phyloP scores from a whole-genome alignment of 768 basidiomycete genomes.

The Lactarius hatsudake region DNA sequence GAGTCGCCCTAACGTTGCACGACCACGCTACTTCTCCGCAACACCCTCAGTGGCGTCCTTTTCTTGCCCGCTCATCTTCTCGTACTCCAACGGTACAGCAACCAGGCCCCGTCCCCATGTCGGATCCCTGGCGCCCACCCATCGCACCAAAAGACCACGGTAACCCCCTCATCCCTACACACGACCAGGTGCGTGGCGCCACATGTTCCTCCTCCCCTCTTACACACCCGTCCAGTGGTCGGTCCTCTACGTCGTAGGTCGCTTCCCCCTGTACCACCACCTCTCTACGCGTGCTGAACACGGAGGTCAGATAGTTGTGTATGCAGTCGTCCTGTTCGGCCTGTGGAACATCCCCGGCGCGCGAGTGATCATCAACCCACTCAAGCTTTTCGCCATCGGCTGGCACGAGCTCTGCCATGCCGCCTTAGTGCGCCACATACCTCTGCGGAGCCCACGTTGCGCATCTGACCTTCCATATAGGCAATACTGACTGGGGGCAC shows the following conservation, averaged over 20 bases:
- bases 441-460: neutral
- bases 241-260: slow-evolving; percentile 68
- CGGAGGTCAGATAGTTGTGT: slow-evolving; percentile 65
- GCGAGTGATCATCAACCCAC: slow-evolving; percentile 73
- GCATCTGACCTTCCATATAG: slow-evolving; percentile 37
- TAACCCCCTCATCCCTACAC: slow-evolving; percentile 16
- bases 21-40: slow-evolving; percentile 1
- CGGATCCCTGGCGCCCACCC: slow-evolving; percentile 9
- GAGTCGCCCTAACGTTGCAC: neutral
- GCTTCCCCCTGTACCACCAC: no score
- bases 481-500: slow-evolving; percentile 77
- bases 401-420: slow-evolving; percentile 90
- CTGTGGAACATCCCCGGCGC: slow-evolving; percentile 85
- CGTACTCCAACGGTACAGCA: neutral
- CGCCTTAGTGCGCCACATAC: slow-evolving; percentile 51
- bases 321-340: slow-evolving; percentile 82
- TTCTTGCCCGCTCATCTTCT: neutral
- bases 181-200: slow-evolving; percentile 23
- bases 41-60: slow-evolving; percentile 11
- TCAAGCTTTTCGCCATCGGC: slow-evolving; percentile 85
- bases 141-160: slow-evolving; percentile 4
- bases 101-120: slow-evolving; percentile 10
- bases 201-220: neutral
- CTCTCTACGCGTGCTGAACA: slow-evolving; percentile 11
- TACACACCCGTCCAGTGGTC: slow-evolving; percentile 50